Percentiles rank a stretch among this genome's conserved stretches.
These are phyloP conservation scores for Crithidia brevicula DNA, from an alignment of 208 protist genomes.

Conservation along the genomic window DNA sequence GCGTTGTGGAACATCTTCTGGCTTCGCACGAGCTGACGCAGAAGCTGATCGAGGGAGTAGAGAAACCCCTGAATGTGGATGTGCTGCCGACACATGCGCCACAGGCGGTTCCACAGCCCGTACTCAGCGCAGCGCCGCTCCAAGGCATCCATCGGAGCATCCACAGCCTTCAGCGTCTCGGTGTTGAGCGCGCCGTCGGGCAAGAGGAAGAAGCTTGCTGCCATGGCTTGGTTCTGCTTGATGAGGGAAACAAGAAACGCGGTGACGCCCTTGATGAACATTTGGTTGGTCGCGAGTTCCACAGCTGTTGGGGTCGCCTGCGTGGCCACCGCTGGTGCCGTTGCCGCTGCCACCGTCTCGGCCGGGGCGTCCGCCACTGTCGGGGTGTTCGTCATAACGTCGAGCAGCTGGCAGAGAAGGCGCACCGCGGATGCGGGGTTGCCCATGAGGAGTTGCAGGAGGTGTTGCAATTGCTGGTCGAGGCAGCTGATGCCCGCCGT, in stretches of 20 bases:
- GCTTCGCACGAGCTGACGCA: conserved; percentile 34
- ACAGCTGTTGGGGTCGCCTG: not conserved
- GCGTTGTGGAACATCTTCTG: conserved; percentile 21
- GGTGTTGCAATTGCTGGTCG: conserved; percentile 36
- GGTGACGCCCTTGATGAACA: conserved; percentile 36
- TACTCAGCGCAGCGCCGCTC: conserved; percentile 32
- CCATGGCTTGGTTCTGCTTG: conserved; percentile 30
- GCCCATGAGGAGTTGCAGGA: conserved; percentile 33
- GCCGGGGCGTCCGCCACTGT: conserved; percentile 19
- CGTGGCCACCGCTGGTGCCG: not conserved
- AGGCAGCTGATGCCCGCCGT: conserved; percentile 36
- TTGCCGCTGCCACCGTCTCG: not conserved
- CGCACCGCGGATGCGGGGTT: conserved; percentile 11
- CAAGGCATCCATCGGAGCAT: conserved; percentile 36
- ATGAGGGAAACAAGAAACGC: conserved; percentile 34
- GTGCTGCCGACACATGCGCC: conserved; percentile 29
- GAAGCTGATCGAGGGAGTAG: conserved; percentile 32
- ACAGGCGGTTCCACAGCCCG: conserved; percentile 33
- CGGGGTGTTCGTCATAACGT: conserved; percentile 28
- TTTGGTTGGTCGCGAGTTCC: conserved; percentile 24
- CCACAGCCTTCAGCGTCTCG: conserved; percentile 43
- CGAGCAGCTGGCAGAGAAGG: conserved; percentile 32
- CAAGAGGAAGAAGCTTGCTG: conserved; percentile 42
- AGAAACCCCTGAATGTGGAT: conserved; percentile 26
- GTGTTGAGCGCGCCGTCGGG: conserved; percentile 39